Evolutionary conservation across 2,329 filamentous ascomycete genomes (phyloP).

Genomic region (Neofusicoccum ribis): DNA sequence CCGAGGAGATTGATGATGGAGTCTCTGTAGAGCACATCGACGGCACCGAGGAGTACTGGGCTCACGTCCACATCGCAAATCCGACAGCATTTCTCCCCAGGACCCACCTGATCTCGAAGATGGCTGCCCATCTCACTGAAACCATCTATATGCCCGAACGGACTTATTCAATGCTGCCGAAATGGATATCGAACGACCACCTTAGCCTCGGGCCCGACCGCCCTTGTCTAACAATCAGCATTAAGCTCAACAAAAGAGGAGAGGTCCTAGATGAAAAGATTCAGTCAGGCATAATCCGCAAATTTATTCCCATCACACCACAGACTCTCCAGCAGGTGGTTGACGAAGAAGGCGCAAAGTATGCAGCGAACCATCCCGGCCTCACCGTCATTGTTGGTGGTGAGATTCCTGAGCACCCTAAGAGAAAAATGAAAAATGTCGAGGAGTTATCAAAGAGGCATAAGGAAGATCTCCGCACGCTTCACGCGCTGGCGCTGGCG

Average conservation of each 20-base stretch:
- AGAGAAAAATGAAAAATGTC: background rate
- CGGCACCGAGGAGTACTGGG: constrained; percentile 62
- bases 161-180: constrained; percentile 59
- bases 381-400: constrained; percentile 36
- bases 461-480: constrained; percentile 34
- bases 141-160: constrained; percentile 60
- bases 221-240: constrained; percentile 63
- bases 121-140: constrained; percentile 60
- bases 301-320: constrained; percentile 56
- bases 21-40: constrained; percentile 67
- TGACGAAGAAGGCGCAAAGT: constrained; percentile 31
- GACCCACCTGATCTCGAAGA: constrained; percentile 58
- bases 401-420: constrained; percentile 22
- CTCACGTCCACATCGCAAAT: constrained; percentile 78
- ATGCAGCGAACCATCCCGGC: constrained; percentile 13
- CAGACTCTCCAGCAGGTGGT: constrained; percentile 35
- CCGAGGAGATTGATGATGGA: constrained; percentile 76
- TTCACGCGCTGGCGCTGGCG: constrained; percentile 37
- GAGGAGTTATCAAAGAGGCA: constrained; percentile 21
- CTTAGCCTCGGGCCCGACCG: constrained; percentile 57
- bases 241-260: constrained; percentile 53
- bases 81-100: constrained; percentile 69
- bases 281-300: constrained; percentile 53
- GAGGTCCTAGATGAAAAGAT: constrained; percentile 57
- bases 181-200: constrained; percentile 47